Base-by-base conservation (phyloP, 495 filamentous ascomycete genomes). In the Thozetella sp. region DNA sequence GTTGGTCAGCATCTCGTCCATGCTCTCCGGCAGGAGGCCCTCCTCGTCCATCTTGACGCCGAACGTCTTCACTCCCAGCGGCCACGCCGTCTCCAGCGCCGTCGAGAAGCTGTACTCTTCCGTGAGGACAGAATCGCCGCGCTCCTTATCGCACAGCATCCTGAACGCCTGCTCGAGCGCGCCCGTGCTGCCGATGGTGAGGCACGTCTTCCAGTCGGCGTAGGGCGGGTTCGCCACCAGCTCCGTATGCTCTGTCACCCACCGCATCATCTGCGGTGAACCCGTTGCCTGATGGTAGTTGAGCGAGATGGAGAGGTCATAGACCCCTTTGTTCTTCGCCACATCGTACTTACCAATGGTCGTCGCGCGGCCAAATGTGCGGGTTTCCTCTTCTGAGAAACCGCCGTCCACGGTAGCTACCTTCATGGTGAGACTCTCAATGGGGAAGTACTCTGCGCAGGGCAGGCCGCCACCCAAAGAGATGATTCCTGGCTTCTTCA, bases 401-500 rank as follows among this genome's bases (percentile, higher is more conserved):
- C 86, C 60, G 46, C 81, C 23, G 80, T 90, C 55, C 74, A 77
- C 23, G 22, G 48, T 20, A 12, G 72, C 67, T 13, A 76, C 65
- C 25, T 63, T 64, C 62, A 82, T 62, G 57, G 61, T 69, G 19
- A 82, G 57, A 6, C 67, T 72, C 40, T 72, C 67, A 57, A 82
- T 65, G 43, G 95, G 96, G 70, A 99, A 98, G 80, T 95, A 91
- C 71, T 93, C 88, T 55, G 89, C 82, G 25, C 90, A 93, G 11
- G 95, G 95, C 27, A 99, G 80, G 2, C 95, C 95, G 61, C 96
- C 96, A 57, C 95, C 95, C 13, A 99, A 86, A 3, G 91, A 95
- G 71, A 99, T 94, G 54, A 83, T 68, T 64, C 89, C 89, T 24
- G 90, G 90, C 40, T 76, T 88, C 60, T 88, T 88, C 50, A 99